Evolutionary conservation across 495 filamentous ascomycete genomes (phyloP).

Genomic region (Daldinia caldariorum): DNA sequence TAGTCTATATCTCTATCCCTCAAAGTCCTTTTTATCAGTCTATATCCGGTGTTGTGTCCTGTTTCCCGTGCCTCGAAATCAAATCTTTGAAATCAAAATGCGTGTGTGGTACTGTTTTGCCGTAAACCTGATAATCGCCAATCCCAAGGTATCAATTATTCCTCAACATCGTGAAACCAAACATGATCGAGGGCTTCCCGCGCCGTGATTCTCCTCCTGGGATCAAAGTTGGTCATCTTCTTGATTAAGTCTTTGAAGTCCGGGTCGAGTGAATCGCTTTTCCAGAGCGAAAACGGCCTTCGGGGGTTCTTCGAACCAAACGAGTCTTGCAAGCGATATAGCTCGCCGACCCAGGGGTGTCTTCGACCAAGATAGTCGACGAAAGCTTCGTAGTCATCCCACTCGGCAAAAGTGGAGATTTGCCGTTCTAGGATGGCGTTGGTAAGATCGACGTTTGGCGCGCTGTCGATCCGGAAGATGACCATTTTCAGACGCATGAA

Average conservation of each 20-base stretch:
- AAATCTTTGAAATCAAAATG: constrained; percentile 12
- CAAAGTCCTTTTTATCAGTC: constrained; percentile 32
- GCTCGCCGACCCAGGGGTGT: constrained; percentile 50
- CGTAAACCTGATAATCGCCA: constrained; percentile 10
- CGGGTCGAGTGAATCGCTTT: constrained; percentile 49
- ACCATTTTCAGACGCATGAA: constrained; percentile 54
- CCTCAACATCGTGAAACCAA: constrained; percentile 47
- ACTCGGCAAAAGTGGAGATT: constrained; percentile 61
- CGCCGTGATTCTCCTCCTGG: constrained; percentile 47
- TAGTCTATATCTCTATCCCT: constrained; percentile 37
- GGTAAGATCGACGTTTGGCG: constrained; percentile 58
- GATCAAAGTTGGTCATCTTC: constrained; percentile 53
- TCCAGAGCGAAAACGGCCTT: constrained; percentile 48
- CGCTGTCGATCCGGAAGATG: constrained; percentile 56
- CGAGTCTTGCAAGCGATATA: constrained; percentile 47
- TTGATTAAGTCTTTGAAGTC: constrained; percentile 55
- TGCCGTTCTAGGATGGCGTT: constrained; percentile 55
- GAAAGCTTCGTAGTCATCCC: constrained; percentile 50
- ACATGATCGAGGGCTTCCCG: constrained; percentile 48
- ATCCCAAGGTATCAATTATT: constrained; percentile 26
- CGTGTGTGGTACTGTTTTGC: constrained; percentile 5
- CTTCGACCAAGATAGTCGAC: constrained; percentile 51
- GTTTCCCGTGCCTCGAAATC: constrained; percentile 15
- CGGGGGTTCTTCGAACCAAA: constrained; percentile 52
- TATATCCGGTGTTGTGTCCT: constrained; percentile 13